Evolutionary conservation across 305 asterid species (phyloP), one percentile per base, ranked within the genome.

Genomic region (Rubia tinctorum): DNA sequence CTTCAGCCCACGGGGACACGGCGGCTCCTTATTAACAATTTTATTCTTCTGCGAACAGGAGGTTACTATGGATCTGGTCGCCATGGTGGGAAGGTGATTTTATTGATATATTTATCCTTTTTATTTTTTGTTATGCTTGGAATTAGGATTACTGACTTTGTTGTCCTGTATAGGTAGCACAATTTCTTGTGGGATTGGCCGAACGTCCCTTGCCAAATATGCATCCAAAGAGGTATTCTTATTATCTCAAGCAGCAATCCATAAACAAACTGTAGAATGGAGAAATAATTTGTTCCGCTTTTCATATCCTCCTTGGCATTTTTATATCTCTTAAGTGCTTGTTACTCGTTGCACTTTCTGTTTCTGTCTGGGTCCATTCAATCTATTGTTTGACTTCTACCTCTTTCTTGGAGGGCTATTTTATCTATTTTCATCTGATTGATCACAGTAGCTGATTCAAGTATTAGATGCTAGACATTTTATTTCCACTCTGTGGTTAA

Each of bases 31-130:
- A 23, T 43, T 14, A 74, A 18, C 8, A 73, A n/a, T 79, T 61
- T 59, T 51, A 34, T 14, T 62, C 27, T 44, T 20, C 30, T 71
- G 47, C 70, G 65, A 37, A 56, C 90, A 94, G 98, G 99, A 65
- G 99, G 99, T 71, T 94, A 94, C 81, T 94, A 91, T 80, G 97
- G 99, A 80, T 91, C 99, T 86, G 99, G 99, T 63, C 97, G 97
- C 73, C 97, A 71, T 80, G 99, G 99, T 71, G 99, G 99, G 74
- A 96, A 94, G 95, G 99, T 94, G 79, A 82, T 83, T 69, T 71
- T 56, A 22, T 65, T 55, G 69, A 39, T 9, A 6, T 69, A 61
- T 69, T 56, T 68, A 44, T 59, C 77, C 74, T 63, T 62, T 76
- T 59, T 77, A 44, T 27, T 27, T 27, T 1, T 59, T 14, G 34